These are phyloP conservation scores for Xylaria sp. DNA, from an alignment of 2,329 filamentous ascomycete genomes.

Conservation along the genomic window DNA sequence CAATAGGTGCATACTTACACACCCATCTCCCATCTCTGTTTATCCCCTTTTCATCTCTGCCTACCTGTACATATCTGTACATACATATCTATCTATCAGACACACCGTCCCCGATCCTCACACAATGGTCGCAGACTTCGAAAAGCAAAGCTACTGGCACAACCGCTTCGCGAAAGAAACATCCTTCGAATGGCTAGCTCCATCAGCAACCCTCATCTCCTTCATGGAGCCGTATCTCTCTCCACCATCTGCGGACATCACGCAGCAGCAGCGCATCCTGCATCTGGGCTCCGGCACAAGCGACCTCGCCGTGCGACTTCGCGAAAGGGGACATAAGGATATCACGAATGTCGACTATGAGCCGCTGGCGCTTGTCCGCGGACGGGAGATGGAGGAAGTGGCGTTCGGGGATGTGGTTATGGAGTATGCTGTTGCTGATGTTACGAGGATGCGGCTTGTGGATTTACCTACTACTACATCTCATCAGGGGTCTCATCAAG, in stretches of 20 bases:
- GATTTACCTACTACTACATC: too few relatives aligned
- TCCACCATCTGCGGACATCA: constrained; percentile 34
- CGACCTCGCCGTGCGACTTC: constrained; percentile 61
- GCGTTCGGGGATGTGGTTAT: constrained; percentile 58
- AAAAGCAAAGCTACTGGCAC: constrained; percentile 63
- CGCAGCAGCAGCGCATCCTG: constrained; percentile 49
- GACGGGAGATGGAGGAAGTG: constrained; percentile 53
- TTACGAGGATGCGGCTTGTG: constrained; percentile 51
- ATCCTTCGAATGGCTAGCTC: constrained; percentile 61
- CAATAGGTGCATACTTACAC: not conserved
- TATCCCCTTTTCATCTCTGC: too few relatives aligned
- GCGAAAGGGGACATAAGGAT: constrained; percentile 54
- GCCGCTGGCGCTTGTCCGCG: constrained; percentile 58
- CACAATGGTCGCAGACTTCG: constrained; percentile 54
- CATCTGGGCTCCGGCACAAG: constrained; percentile 63
- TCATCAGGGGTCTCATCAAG: too few relatives aligned
- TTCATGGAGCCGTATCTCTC: constrained; percentile 55
- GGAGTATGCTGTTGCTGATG: constrained; percentile 59
- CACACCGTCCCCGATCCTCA: too few relatives aligned
- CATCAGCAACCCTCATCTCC: constrained; percentile 56
- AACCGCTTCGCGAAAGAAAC: constrained; percentile 58
- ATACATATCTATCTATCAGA: too few relatives aligned
- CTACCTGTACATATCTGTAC: not conserved
- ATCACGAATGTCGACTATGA: constrained; percentile 64
- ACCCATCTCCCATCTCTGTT: not conserved